phyloP scores from a whole-genome alignment of 163 green algal genomes.

The Volvox carteri region DNA sequence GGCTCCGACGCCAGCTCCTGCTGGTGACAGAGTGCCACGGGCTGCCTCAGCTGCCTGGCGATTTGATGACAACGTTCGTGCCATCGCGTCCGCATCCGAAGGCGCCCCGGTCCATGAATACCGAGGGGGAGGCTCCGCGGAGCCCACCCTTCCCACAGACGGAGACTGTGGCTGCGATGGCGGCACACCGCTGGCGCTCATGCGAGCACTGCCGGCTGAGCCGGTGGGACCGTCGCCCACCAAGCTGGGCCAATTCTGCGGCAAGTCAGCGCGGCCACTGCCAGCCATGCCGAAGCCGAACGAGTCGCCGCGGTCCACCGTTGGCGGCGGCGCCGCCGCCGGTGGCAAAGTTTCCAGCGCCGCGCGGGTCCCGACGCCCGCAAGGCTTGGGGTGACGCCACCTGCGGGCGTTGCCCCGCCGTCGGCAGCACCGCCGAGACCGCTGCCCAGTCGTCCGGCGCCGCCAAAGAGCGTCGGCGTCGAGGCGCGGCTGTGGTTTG shows the following conservation, averaged over 20 bases:
- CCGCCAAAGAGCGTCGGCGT: slow-evolving; percentile 33
- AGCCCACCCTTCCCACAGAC: too few species aligned
- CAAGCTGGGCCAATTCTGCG: slow-evolving; percentile 27
- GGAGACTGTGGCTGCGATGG: not conserved
- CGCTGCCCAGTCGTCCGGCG: not conserved
- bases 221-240: not conserved
- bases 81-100: slow-evolving; percentile 16
- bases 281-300: not conserved
- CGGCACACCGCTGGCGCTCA: slow-evolving; percentile 23
- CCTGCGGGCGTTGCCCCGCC: not conserved
- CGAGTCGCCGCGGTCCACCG: not conserved
- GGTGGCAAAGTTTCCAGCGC: slow-evolving; percentile 10
- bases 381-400: not conserved
- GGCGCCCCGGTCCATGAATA: slow-evolving; percentile 38
- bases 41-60: slow-evolving; percentile 26
- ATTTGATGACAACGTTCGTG: slow-evolving; percentile 15
- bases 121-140: not conserved
- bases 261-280: not conserved
- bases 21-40: not conserved
- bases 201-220: not conserved
- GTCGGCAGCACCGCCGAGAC: not conserved
- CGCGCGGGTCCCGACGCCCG: not conserved
- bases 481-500: not conserved
- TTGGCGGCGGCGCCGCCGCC: not conserved
- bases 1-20: not conserved